Evolutionary conservation across 768 basidiomycete genomes (phyloP).

Genomic region (Tylopilus subfusipes): DNA sequence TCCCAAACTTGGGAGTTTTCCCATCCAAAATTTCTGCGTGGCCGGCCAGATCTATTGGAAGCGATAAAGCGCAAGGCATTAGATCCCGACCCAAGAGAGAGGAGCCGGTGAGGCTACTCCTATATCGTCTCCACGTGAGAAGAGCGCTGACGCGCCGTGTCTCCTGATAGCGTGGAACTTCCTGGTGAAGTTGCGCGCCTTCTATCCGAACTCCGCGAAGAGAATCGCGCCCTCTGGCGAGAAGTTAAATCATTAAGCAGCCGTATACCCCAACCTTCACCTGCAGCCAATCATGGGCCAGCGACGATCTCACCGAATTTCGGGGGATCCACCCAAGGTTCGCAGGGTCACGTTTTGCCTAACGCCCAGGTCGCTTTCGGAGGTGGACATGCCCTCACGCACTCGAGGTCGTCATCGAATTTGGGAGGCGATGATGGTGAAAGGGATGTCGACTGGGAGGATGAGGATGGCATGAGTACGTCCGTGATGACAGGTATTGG

Average conservation of each 20-base stretch:
- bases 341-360: slow-evolving; percentile 9
- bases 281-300: neutral
- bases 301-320: slow-evolving; percentile 7
- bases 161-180: slow-evolving; percentile 65
- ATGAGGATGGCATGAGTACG: slow-evolving; percentile 22
- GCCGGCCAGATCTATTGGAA: slow-evolving; percentile 74
- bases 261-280: slow-evolving; percentile 20
- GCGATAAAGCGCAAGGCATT: slow-evolving; percentile 85
- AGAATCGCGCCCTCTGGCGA: slow-evolving; percentile 59
- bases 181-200: slow-evolving; percentile 65
- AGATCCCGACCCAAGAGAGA: slow-evolving; percentile 66
- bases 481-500: slow-evolving; percentile 12
- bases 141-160: slow-evolving; percentile 1
- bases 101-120: slow-evolving; percentile 21
- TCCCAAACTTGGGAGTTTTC: slow-evolving; percentile 89
- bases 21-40: slow-evolving; percentile 81
- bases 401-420: slow-evolving; percentile 30
- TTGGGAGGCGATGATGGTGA: slow-evolving; percentile 25
- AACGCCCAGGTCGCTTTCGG: slow-evolving; percentile 9
- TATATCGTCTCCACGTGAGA: neutral
- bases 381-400: slow-evolving; percentile 16
- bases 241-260: slow-evolving; percentile 25
- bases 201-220: slow-evolving; percentile 65
- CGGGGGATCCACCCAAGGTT: slow-evolving; percentile 3
- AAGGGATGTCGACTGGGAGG: slow-evolving; percentile 29